Evolutionary conservation across 139 green algal genomes (phyloP).

Genomic region (Tetradesmus obliquus): DNA sequence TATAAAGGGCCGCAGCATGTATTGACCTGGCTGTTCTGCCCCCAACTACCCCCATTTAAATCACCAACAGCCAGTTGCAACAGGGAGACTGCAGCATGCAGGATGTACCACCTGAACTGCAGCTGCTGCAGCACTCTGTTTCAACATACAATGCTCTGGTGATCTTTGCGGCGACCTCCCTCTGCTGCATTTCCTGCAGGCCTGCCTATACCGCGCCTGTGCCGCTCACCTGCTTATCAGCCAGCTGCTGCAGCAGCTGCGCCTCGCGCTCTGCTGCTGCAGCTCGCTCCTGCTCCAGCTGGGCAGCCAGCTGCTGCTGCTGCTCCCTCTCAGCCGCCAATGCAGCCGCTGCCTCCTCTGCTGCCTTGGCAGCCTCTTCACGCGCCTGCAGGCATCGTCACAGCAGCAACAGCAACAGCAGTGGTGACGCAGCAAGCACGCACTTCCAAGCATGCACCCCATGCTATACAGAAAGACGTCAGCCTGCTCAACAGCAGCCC

Average conservation of each 20-base stretch:
- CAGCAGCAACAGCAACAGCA: constrained; percentile 4
- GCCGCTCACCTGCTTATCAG: neutral
- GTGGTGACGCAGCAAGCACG: neutral
- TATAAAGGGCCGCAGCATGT: no score
- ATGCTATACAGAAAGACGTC: no score
- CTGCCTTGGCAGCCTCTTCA: neutral
- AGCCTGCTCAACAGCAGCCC: no score
- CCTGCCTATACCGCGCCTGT: no score
- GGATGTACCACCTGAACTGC: neutral
- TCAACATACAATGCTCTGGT: no score
- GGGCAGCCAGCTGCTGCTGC: neutral
- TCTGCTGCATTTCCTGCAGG: no score
- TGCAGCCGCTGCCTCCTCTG: neutral
- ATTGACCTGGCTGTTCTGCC: no score
- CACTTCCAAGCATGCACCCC: no score
- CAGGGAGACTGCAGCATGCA: neutral
- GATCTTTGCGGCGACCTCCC: no score
- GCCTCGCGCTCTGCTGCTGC: neutral
- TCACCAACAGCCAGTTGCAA: neutral
- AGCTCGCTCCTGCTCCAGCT: neutral
- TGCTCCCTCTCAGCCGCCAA: neutral
- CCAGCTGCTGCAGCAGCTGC: neutral
- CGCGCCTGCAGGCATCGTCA: constrained; percentile 4
- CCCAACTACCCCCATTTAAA: no score
- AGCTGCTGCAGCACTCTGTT: neutral